A percentile compares a stretch with the other conserved stretches of the same genome.
phyloP scores from a whole-genome alignment of 1,284 basidiomycete genomes.

The Singerocomus rubriflavus region DNA sequence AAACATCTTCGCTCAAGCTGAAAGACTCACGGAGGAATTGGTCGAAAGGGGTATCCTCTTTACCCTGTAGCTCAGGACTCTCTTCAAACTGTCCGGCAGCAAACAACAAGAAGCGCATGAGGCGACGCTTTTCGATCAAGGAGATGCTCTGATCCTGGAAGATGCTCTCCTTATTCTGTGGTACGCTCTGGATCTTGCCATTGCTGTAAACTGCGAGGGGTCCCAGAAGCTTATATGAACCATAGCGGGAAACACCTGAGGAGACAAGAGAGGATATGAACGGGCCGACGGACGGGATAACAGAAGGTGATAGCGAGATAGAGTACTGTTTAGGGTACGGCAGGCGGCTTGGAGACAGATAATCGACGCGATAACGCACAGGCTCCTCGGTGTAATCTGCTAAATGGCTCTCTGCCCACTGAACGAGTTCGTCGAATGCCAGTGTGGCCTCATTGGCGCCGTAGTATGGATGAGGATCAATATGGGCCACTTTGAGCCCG shows the following conservation, averaged over 20 bases:
- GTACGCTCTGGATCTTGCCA: slow-evolving; percentile 62
- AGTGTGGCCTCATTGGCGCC: slow-evolving; percentile 82
- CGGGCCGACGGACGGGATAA: slow-evolving; percentile 79
- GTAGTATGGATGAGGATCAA: slow-evolving; percentile 86
- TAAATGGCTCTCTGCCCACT: slow-evolving; percentile 56
- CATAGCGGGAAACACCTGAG: slow-evolving; percentile 89
- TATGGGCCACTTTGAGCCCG: slow-evolving; percentile 82
- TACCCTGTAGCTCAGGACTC: slow-evolving; percentile 57
- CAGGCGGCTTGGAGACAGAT: slow-evolving; percentile 42
- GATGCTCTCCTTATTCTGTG: slow-evolving; percentile 89
- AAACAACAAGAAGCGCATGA: slow-evolving; percentile 92
- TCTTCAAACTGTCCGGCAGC: slow-evolving; percentile 73
- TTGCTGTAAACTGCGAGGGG: slow-evolving; percentile 61
- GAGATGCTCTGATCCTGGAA: slow-evolving; percentile 82
- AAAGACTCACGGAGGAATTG: slow-evolving; percentile 65
- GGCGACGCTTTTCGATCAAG: slow-evolving; percentile 82
- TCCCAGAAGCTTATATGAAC: slow-evolving; percentile 87
- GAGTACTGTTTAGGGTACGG: slow-evolving; percentile 76
- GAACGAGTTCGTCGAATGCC: slow-evolving; percentile 73
- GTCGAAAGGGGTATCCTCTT: slow-evolving; percentile 53
- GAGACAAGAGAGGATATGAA: slow-evolving; percentile 79
- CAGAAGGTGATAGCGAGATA: slow-evolving; percentile 77
- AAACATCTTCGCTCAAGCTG: slow-evolving; percentile 55
- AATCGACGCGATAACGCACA: slow-evolving; percentile 40
- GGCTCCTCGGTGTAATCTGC: slow-evolving; percentile 20